Conservation (phyloP, 2,329 filamentous ascomycete species). For the Aotearoamyces nothofagi region DNA sequence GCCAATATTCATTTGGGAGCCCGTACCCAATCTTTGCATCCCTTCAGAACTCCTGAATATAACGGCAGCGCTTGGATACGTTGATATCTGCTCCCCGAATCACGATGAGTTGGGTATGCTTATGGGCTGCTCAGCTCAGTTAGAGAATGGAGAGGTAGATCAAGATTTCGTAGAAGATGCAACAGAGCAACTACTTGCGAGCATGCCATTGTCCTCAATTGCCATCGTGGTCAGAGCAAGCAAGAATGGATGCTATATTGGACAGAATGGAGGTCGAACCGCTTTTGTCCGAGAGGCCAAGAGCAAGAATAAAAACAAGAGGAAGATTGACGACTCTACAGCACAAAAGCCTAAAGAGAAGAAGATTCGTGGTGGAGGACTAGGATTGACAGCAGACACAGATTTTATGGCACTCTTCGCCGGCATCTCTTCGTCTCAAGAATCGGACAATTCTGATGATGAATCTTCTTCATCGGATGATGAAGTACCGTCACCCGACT, state of each 20-base stretch:
- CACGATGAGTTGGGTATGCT: conserved; percentile 78
- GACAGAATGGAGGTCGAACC: conserved; percentile 21
- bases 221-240: conserved; percentile 57
- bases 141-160: conserved; percentile 27
- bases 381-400: conserved; percentile 40
- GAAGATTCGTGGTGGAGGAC: conserved; percentile 29
- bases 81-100: conserved; percentile 63
- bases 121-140: conserved; percentile 40
- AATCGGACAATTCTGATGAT: conserved; percentile 9
- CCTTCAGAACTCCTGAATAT: conserved; percentile 51
- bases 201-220: conserved; percentile 49
- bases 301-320: conserved; percentile 7
- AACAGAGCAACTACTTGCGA: conserved; percentile 46
- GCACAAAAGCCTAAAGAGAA: conserved; percentile 10
- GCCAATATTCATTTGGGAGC: conserved; percentile 86
- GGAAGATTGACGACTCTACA: conserved; percentile 16
- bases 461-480: conserved; percentile 21
- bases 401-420: conserved; percentile 49
- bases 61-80: conserved; percentile 43
- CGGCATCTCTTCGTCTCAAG: conserved; percentile 28
- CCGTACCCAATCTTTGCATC: conserved; percentile 76
- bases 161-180: conserved; percentile 36
- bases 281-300: conserved; percentile 7
- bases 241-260: conserved; percentile 55
- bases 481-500: conserved; percentile 33